Base-by-base conservation (phyloP, 345 rosid species). In the Melastoma malabathricum region DNA sequence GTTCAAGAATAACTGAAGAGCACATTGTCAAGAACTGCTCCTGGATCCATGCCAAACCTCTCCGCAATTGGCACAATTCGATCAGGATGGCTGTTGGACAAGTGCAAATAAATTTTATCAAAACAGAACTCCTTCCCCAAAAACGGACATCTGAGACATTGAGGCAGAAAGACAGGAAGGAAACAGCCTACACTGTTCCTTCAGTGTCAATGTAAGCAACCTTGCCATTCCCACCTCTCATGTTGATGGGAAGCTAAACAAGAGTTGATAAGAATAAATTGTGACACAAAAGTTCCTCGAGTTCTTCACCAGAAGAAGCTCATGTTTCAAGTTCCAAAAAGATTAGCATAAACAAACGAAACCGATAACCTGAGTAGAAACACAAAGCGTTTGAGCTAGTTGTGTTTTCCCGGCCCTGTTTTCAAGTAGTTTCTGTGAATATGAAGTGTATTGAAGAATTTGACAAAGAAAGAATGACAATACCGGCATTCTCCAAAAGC, bases 41-140 rank as follows among this genome's bases (percentile, higher is more conserved):
- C 83, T 49, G 88, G 80, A 59, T 90, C 95, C 98, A 87, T 84
- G 69, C 96, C 93, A 74, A 92, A 92, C 73, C 98, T 84, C 75
- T 92, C 96, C 54, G 96, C 96, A 62, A 92, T 79, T 15, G 87
- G 84, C 46, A 87, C 79, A 60, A 92, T 79, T 29, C 90, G 55
- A 70, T 87, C 95, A 54, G 96, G 95, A 4, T 87, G 96, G 66
- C 96, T 82, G 65, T 34, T 6, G 10, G 41, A 34, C 41, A 34
- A 34, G 12, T 12, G 12, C 9, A 1, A 34, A 12, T 9, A 34
- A 34, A 34, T 34, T 34, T 34, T 34, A 34, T 34, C 41, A 34
- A 34, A 34, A 10, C 41, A 34, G 2, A 12, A 12, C 10, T 34
- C 12, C 41, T 34, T 34, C 12, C 3, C 41, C 12, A 34, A 34